Percentiles rank a stretch among this genome's conserved stretches.
Evolutionary conservation across 352 stramenopile species (phyloP).

Genomic region (Phytopythium mirpurense): DNA sequence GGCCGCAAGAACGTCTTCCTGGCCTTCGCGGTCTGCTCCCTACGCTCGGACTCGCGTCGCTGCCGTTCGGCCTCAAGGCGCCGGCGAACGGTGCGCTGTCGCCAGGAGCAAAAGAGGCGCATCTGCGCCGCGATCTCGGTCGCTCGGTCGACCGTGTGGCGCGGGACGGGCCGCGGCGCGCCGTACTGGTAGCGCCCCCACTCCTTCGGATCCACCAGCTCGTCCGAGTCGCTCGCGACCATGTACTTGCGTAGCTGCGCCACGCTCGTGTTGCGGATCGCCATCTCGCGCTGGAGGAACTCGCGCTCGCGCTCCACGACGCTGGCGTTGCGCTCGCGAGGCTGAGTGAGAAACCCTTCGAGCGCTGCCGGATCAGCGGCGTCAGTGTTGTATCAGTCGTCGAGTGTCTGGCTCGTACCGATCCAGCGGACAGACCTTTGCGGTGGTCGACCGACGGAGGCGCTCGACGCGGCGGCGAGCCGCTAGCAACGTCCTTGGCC

Average conservation of each 20-base stretch:
- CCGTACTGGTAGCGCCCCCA: conserved; percentile 58
- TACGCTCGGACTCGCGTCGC: conserved; percentile 13
- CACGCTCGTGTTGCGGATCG: conserved; percentile 52
- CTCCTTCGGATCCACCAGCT: conserved; percentile 52
- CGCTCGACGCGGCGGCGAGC: conserved; percentile 18
- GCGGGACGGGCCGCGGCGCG: conserved; percentile 31
- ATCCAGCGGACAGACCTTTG: conserved; percentile 41
- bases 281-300: conserved; percentile 53
- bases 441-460: conserved; percentile 47
- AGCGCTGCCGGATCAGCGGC: conserved; percentile 17
- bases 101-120: conserved; percentile 53
- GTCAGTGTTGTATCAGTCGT: not conserved
- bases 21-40: conserved; percentile 11
- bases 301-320: conserved; percentile 43
- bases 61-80: conserved; percentile 28
- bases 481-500: not conserved
- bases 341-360: conserved; percentile 31
- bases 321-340: conserved; percentile 32
- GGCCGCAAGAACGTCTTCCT: conserved; percentile 2
- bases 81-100: conserved; percentile 30
- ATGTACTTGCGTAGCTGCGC: conserved; percentile 64
- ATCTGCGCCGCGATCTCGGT: conserved; percentile 47
- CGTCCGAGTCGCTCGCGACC: conserved; percentile 53
- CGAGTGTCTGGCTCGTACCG: too few relatives aligned
- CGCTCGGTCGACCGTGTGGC: conserved; percentile 37